phyloP scores from a whole-genome alignment of 2,329 filamentous ascomycete species.

The Cadophora sp. region DNA sequence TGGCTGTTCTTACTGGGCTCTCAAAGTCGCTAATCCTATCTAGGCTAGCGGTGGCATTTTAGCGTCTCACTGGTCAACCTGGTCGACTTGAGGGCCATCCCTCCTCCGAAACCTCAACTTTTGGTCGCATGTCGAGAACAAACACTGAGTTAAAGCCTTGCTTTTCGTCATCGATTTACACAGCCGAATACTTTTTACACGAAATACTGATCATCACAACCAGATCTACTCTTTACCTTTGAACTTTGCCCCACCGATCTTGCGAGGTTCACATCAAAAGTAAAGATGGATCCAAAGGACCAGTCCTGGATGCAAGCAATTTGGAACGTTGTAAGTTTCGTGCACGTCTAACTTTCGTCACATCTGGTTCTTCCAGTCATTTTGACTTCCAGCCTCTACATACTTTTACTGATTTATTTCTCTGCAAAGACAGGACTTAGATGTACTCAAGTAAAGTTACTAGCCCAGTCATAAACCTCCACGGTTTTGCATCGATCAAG shows the following conservation, averaged over 20 bases:
- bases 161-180: neutral
- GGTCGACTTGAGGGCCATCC: no score
- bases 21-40: no score
- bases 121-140: no score
- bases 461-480: neutral
- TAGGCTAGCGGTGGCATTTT: no score
- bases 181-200: neutral
- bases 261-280: neutral
- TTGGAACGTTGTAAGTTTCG: neutral
- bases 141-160: no score
- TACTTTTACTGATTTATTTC: no score
- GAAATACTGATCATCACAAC: no score
- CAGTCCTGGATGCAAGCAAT: neutral
- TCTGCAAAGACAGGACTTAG: neutral
- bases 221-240: neutral
- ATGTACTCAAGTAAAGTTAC: neutral
- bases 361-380: neutral
- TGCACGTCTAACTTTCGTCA: no score
- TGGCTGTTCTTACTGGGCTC: no score
- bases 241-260: neutral
- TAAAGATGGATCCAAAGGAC: slow-evolving; percentile 2
- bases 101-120: no score
- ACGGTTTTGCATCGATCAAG: neutral
- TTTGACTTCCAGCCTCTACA: neutral
- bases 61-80: no score